A percentile compares a stretch with the other conserved stretches of the same genome.
Conservation (phyloP, 176 grass and related monocot genomes). For the Oryza meyeriana region DNA sequence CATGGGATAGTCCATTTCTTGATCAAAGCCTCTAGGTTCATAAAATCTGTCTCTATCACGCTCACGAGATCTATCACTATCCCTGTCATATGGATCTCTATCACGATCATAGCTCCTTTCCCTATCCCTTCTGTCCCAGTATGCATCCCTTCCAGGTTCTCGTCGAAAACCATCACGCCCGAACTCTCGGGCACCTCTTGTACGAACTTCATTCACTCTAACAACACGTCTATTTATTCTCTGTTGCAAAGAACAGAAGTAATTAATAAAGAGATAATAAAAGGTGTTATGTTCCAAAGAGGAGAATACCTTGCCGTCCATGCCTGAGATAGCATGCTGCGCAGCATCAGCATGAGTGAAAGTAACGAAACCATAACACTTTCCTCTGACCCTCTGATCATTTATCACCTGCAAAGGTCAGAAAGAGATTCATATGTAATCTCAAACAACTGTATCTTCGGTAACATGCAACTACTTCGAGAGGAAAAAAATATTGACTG, state of each 20-base stretch:
- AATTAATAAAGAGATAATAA: slow-evolving; percentile 15
- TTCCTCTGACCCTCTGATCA: slow-evolving; percentile 75
- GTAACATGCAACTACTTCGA: neutral
- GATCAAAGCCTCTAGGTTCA: slow-evolving; percentile 52
- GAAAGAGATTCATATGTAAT: neutral
- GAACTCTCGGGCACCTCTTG: slow-evolving; percentile 68
- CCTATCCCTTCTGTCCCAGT: slow-evolving; percentile 70
- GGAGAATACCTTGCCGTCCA: slow-evolving; percentile 78
- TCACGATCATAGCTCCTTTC: slow-evolving; percentile 67
- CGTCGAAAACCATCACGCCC: slow-evolving; percentile 60
- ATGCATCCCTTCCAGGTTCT: slow-evolving; percentile 58
- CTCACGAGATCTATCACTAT: slow-evolving; percentile 61
- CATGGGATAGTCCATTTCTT: slow-evolving; percentile 51
- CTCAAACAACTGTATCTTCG: neutral
- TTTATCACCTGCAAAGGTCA: slow-evolving; percentile 71
- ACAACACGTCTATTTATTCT: slow-evolving; percentile 67
- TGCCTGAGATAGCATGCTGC: slow-evolving; percentile 61
- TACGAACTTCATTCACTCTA: slow-evolving; percentile 81
- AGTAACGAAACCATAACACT: slow-evolving; percentile 86
- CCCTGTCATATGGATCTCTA: slow-evolving; percentile 62
- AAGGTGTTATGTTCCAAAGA: neutral
- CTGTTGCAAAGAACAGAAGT: slow-evolving; percentile 38
- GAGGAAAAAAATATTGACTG: neutral
- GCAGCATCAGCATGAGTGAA: slow-evolving; percentile 69
- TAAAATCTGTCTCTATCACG: slow-evolving; percentile 72